Percentiles rank a stretch among this genome's conserved stretches.
phyloP scores from a whole-genome alignment of 768 basidiomycete genomes.

The Infundibulicybe gibba region DNA sequence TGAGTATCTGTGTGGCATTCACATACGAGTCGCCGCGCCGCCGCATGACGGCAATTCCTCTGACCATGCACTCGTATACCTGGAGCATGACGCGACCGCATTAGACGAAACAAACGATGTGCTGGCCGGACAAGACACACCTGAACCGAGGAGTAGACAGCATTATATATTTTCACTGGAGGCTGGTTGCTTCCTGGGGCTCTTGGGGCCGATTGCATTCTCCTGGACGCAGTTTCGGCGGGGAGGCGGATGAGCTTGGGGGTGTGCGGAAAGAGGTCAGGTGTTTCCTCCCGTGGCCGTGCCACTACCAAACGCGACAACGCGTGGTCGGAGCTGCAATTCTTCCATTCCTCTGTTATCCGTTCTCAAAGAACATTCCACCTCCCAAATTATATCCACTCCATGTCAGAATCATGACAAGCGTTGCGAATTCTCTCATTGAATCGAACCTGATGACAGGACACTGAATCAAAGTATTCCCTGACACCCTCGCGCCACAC shows the following conservation, averaged over 20 bases:
- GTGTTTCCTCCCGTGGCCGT: no score
- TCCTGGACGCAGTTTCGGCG: conserved; percentile 15
- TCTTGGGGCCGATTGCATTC: conserved; percentile 46
- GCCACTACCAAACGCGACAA: conserved; percentile 35
- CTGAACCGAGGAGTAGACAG: conserved; percentile 89
- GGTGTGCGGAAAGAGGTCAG: no score
- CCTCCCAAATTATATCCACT: no score
- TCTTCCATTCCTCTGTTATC: not conserved
- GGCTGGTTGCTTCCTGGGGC: conserved; percentile 39
- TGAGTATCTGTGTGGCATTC: conserved; percentile 98
- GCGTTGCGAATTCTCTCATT: no score
- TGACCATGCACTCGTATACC: conserved; percentile 98
- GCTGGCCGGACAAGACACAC: conserved; percentile 22
- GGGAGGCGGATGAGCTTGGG: conserved; percentile 22
- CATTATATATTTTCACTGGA: conserved; percentile 88
- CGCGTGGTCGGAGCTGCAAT: conserved; percentile 33
- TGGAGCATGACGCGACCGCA: conserved; percentile 41
- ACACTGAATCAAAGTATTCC: no score
- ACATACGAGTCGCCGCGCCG: conserved; percentile 92
- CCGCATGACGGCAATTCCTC: conserved; percentile 98
- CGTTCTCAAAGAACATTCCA: no score
- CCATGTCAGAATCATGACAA: no score
- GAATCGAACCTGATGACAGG: no score
- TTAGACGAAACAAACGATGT: conserved; percentile 17
- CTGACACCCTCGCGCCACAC: no score